These are phyloP conservation scores for Teratosphaeria gauchensis DNA, from an alignment of 2,329 filamentous ascomycete genomes.

Conservation along the genomic window DNA sequence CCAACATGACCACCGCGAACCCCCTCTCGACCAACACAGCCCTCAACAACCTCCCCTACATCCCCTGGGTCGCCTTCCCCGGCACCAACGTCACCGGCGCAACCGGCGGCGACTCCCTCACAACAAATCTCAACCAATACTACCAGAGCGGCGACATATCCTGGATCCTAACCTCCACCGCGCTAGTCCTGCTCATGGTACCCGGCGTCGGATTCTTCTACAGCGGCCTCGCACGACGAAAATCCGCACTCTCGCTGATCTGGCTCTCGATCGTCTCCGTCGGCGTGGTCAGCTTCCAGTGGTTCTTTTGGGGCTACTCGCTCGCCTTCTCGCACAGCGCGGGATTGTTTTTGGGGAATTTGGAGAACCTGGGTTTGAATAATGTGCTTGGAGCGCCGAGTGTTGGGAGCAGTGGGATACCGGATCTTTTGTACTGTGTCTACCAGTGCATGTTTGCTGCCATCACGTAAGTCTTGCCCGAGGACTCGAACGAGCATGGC, in stretches of 20 bases:
- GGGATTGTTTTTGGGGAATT: conserved; percentile 65
- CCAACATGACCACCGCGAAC: background rate
- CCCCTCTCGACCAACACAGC: background rate
- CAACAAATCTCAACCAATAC: conserved; percentile 69
- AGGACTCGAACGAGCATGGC: background rate
- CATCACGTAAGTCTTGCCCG: conserved; percentile 48
- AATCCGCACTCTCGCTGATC: conserved; percentile 78
- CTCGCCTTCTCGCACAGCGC: conserved; percentile 71
- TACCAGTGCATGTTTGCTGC: conserved; percentile 85
- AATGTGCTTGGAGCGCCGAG: conserved; percentile 67
- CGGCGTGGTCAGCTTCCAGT: conserved; percentile 75
- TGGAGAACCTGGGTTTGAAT: conserved; percentile 70
- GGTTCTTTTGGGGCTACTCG: conserved; percentile 93
- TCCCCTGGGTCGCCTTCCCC: conserved; percentile 45
- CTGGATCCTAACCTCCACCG: conserved; percentile 68
- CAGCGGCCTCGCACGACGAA: conserved; percentile 77
- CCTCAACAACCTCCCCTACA: conserved; percentile 10
- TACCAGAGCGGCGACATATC: conserved; percentile 80
- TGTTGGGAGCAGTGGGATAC: conserved; percentile 61
- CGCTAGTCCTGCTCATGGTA: conserved; percentile 83
- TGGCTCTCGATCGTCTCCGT: conserved; percentile 76
- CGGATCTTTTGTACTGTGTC: conserved; percentile 74
- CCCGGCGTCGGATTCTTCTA: conserved; percentile 93
- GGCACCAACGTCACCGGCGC: conserved; percentile 51
- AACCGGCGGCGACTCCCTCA: conserved; percentile 57